phyloP scores from a whole-genome alignment of 2,329 filamentous ascomycete species.

The Colletotrichum sojae region DNA sequence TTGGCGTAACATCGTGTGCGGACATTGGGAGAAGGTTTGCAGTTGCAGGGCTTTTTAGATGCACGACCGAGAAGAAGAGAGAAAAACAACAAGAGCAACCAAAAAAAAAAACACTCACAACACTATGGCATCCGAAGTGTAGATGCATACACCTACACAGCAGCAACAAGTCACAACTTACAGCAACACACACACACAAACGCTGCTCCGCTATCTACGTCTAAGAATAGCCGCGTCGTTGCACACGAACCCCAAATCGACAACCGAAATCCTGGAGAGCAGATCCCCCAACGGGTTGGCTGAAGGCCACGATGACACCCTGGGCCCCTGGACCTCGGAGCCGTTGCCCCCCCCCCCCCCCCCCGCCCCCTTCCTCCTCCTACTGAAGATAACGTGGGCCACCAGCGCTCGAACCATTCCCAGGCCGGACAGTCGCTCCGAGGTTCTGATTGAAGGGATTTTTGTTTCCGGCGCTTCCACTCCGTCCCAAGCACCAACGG shows the following conservation, averaged over 20 bases:
- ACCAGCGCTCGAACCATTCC: constrained; percentile 32
- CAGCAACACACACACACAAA: neutral
- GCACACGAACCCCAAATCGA: constrained; percentile 36
- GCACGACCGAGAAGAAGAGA: neutral
- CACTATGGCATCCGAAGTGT: neutral
- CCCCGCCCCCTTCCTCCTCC: no score
- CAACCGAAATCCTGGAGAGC: constrained; percentile 41
- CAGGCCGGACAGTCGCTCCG: constrained; percentile 18
- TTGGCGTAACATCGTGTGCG: constrained; percentile 36
- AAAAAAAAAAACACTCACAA: neutral
- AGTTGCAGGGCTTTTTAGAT: constrained; percentile 18
- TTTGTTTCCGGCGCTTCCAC: constrained; percentile 40
- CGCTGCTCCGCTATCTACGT: constrained; percentile 20
- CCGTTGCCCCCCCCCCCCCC: constrained; percentile 14
- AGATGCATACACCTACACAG: neutral
- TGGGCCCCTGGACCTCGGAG: constrained; percentile 35
- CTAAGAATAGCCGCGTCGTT: constrained; percentile 39
- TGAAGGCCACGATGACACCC: constrained; percentile 36
- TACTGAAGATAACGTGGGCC: constrained; percentile 30
- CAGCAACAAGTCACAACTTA: neutral
- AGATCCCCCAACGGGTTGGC: constrained; percentile 37
- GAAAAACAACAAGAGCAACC: neutral
- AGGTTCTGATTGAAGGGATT: constrained; percentile 42
- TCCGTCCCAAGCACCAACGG: constrained; percentile 26
- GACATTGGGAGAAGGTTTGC: neutral